Base-by-base conservation (phyloP, 257 asterid genomes). In the Misopates orontium region DNA sequence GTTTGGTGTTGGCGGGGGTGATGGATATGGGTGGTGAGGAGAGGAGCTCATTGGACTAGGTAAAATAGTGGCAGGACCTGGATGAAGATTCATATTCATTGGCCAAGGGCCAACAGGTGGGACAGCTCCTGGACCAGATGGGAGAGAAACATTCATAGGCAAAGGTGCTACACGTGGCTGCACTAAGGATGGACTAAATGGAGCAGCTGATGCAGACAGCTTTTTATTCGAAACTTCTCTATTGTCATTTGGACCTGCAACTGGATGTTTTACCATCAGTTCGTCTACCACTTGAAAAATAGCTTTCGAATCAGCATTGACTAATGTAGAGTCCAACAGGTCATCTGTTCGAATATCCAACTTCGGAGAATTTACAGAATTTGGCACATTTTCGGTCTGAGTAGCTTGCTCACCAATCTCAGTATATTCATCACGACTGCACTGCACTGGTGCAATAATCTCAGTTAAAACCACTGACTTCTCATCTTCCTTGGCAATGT, bases 141-240 rank as follows among this genome's bases (percentile, higher is more conserved):
- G 87, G 72, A 75, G 80, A 73, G 78, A 67, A 62, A 83, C 66
- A 73, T 76, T 89, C 82, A 82, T 66, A 52, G 95, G 88, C 82
- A 84, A 62, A 16, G 95, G 93, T n/a, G 90, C 79, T 47, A 77
- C 71, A 9, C 86, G 89, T 22, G 92, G 77, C 67, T 75, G 52
- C 20, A 80, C 75, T 21, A 85, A 67, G 21, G 99, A 83, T 62
- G 99, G 99, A 69, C 83, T 90, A 76, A 90, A 93, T 19, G 99
- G 99, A 75, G 96, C 88, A 58, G 99, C 99, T 45, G 91, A 88
- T 52, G 99, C 99, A 64, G 99, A 93, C 70, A 93, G 69, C 85
- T 90, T 91, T 80, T 81, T 89, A 71, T 75, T 78, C 31, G 90
- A 71, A 73, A 74, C 74, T 70, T 91, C 96, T 69, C 79, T 84